Evolutionary conservation across 1,139 yeast genomes (phyloP).

Genomic region (Geotrichum klebahnii): DNA sequence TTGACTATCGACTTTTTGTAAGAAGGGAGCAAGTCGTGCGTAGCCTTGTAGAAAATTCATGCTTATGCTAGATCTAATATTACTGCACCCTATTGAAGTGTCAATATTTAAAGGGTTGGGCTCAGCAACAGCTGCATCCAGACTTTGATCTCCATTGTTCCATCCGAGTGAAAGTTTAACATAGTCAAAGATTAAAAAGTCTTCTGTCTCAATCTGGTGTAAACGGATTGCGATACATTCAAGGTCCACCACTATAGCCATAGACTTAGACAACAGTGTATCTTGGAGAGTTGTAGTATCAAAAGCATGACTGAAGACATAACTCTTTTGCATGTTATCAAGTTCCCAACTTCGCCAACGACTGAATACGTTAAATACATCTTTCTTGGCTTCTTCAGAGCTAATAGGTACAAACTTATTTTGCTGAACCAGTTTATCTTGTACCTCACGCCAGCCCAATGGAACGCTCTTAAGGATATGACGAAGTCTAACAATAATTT

Average conservation of each 20-base stretch:
- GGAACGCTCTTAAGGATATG: constrained; percentile 69
- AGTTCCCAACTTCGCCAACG: constrained; percentile 95
- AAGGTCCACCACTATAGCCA: constrained; percentile 31
- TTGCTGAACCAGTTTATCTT: constrained; percentile 30
- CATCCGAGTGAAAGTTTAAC: constrained; percentile 27
- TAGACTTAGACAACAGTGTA: constrained; percentile 30
- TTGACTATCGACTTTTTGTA: not conserved
- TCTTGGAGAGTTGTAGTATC: constrained; percentile 33
- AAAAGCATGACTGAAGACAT: constrained; percentile 34
- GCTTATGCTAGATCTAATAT: constrained; percentile 28
- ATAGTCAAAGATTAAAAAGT: constrained; percentile 38
- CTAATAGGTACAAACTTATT: constrained; percentile 40
- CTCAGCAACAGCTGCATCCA: not conserved
- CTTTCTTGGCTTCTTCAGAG: constrained; percentile 46
- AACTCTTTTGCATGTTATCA: constrained; percentile 53
- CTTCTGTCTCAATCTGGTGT: constrained; percentile 35
- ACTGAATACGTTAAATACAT: constrained; percentile 56
- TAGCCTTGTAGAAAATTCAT: constrained; percentile 25
- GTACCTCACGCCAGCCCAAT: constrained; percentile 43
- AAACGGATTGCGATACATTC: constrained; percentile 36
- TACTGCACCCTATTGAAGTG: constrained; percentile 26
- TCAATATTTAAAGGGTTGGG: constrained; percentile 25
- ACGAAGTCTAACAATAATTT: constrained; percentile 68
- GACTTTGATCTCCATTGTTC: constrained; percentile 8
- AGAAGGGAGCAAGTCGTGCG: constrained; percentile 12